phyloP scores from a whole-genome alignment of 169 alveolate species.

The Cryptosporidium xiaoi region DNA sequence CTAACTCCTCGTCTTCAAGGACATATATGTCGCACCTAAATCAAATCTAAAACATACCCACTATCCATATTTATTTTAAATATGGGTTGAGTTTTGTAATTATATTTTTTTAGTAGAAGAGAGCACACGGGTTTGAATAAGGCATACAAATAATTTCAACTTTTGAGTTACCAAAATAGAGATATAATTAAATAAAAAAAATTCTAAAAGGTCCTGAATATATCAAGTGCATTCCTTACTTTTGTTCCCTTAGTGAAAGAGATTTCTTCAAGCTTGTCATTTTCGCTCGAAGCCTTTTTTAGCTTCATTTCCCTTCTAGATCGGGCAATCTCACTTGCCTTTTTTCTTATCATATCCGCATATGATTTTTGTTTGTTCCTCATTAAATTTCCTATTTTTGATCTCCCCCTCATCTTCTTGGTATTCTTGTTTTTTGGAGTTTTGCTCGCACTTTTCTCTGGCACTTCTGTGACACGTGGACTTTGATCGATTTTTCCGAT shows the following conservation, averaged over 20 bases:
- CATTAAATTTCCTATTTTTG: constrained; percentile 27
- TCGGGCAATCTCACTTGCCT: constrained; percentile 28
- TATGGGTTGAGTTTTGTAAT: too few species aligned
- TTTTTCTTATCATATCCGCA: constrained; percentile 41
- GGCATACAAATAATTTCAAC: too few species aligned
- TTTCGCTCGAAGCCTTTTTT: background rate
- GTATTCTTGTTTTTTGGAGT: background rate
- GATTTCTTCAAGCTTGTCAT: background rate
- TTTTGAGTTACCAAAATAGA: too few species aligned
- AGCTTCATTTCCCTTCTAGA: constrained; percentile 9
- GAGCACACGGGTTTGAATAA: too few species aligned
- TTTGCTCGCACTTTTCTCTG: constrained; percentile 79
- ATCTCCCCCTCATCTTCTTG: constrained; percentile 64
- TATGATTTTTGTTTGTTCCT: constrained; percentile 44
- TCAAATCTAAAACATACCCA: too few species aligned
- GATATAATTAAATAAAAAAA: background rate
- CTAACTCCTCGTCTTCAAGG: constrained; percentile 71
- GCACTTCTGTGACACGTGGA: constrained; percentile 81
- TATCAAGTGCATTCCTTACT: constrained; percentile 53
- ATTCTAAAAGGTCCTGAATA: constrained; percentile 9
- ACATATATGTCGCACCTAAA: constrained; percentile 69
- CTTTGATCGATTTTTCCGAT: constrained; percentile 89
- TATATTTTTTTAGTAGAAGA: too few species aligned
- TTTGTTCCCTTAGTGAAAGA: background rate
- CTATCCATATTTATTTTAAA: too few species aligned